A percentile compares a stretch with the other conserved stretches of the same genome.
Evolutionary conservation across 495 filamentous ascomycete species (phyloP).

Genomic region (Penicillium roqueforti): DNA sequence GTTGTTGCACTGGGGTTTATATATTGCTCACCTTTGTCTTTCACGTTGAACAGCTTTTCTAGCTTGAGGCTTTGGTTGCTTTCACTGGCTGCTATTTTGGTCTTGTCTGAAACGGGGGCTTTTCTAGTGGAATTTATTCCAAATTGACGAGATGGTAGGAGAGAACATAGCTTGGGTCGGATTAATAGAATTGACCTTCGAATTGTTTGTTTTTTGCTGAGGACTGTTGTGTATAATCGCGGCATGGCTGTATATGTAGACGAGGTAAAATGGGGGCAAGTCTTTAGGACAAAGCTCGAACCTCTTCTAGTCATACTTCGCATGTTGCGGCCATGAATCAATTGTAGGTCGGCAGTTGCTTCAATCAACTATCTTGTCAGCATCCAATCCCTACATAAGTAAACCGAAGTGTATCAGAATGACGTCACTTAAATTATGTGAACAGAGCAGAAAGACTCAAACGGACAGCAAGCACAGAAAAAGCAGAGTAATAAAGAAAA

Average conservation of each 20-base stretch:
- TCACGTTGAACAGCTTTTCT: conserved; percentile 52
- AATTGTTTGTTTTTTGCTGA: neutral
- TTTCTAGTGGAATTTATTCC: neutral
- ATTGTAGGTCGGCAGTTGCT: neutral
- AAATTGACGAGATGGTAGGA: neutral
- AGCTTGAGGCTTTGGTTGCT: conserved; percentile 51
- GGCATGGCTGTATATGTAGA: conserved; percentile 1
- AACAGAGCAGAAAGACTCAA: neutral
- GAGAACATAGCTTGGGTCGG: neutral
- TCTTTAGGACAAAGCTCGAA: neutral
- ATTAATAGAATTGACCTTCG: neutral
- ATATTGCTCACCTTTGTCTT: conserved; percentile 35
- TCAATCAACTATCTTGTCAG: neutral
- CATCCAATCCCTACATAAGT: neutral
- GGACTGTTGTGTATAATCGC: neutral
- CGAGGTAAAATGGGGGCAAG: neutral
- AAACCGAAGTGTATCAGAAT: too few species aligned
- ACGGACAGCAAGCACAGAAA: neutral
- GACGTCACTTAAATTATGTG: neutral
- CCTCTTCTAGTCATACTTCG: neutral
- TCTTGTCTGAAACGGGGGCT: neutral
- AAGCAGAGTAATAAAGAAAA: neutral
- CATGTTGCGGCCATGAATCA: neutral
- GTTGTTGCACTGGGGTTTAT: neutral
- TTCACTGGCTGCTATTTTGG: conserved; percentile 19